Evolutionary conservation across 257 asterid species (phyloP), one percentile per base, ranked within the genome.

Genomic region (Fraxinus excelsior): DNA sequence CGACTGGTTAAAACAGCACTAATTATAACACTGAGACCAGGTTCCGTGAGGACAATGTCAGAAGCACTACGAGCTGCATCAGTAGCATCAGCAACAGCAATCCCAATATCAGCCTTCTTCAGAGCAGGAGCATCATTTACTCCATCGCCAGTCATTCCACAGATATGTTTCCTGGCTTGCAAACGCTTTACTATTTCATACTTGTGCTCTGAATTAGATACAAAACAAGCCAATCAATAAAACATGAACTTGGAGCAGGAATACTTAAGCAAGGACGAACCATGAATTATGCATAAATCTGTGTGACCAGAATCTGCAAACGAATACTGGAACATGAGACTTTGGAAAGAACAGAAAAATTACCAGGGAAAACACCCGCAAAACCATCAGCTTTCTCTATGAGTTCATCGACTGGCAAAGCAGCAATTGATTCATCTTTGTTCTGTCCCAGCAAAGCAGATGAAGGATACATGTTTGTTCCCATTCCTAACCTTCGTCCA

Each of bases 121-220:
- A 88, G 88, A 53, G 92, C 92, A 16, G 92, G 92, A 60, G 92
- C 92, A 79, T 88, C 92, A 37, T 88, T 88, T 76, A 88, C 92
- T 34, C 92, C 92, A 74, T 88, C 92, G 34, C 92, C 92, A 67
- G 92, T 88, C 92, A 88, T 88, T 67, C 92, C 92, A 75, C 92
- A 88, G 46, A 88, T 88, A 72, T 88, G 92, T 70, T 88, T 88
- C 79, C 84, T 84, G 68, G 87, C 92, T 85, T 88, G 92, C 80
- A 88, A 77, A 6, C 88, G 85, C 85, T 84, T 88, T 68, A 88
- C 92, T 21, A 88, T 88, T 76, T 88, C 92, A 73, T 88, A 88
- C 78, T 88, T 88, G 81, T 88, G 92, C 83, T 88, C 92, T 74
- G 25, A 81, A 81, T 58, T 71, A 56, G 7, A 56, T 18, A 7